Evolutionary conservation across 1,139 yeast species (phyloP).

Genomic region (Yarrowia galli): DNA sequence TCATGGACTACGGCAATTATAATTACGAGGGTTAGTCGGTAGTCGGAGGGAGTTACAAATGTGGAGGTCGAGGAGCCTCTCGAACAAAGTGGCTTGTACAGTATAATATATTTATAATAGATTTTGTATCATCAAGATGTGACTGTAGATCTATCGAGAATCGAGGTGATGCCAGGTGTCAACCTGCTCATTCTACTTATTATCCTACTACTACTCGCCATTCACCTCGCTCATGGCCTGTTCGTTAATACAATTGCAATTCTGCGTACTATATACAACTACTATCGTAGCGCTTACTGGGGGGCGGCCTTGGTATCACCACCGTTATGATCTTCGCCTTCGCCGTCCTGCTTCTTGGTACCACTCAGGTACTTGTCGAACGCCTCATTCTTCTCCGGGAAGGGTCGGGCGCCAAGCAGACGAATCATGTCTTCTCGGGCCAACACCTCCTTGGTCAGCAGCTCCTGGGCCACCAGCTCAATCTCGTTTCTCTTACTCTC

Average conservation of each 20-base stretch:
- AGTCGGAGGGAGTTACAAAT: too few relatives aligned
- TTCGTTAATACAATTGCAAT: neutral
- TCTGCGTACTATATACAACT: conserved; percentile 28
- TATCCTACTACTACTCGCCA: too few relatives aligned
- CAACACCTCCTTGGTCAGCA: conserved; percentile 81
- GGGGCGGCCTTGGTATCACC: conserved; percentile 12
- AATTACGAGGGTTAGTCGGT: conserved; percentile 11
- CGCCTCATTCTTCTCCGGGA: conserved; percentile 88
- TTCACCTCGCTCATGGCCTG: neutral
- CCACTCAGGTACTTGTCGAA: conserved; percentile 76
- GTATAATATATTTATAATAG: conserved; percentile 15
- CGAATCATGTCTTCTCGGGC: conserved; percentile 92
- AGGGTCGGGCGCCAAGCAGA: conserved; percentile 86
- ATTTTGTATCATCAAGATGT: too few relatives aligned
- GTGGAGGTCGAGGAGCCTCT: neutral
- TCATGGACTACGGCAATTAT: conserved; percentile 21
- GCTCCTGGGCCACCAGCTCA: conserved; percentile 83
- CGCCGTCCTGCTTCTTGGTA: conserved; percentile 27
- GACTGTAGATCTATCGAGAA: too few relatives aligned
- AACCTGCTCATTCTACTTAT: too few relatives aligned
- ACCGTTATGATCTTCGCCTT: conserved; percentile 8
- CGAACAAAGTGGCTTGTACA: too few relatives aligned
- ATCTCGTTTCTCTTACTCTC: conserved; percentile 76
- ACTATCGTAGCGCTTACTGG: neutral
- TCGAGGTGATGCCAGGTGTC: too few relatives aligned